These are phyloP conservation scores for Paecilomyces niveus DNA, from an alignment of 2,329 filamentous ascomycete species.

Conservation along the genomic window DNA sequence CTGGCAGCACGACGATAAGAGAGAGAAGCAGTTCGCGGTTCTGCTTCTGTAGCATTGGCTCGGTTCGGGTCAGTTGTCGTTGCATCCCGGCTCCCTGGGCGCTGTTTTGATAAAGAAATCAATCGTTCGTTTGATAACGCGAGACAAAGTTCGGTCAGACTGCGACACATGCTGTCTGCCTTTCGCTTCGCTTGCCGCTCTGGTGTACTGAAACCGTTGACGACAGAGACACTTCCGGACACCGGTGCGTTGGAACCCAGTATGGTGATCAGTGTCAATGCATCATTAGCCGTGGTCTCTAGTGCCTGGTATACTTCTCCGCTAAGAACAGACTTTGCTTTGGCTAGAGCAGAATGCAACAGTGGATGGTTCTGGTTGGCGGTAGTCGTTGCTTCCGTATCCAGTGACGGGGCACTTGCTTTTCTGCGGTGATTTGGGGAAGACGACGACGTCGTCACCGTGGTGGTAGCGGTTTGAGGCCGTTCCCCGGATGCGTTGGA, in stretches of 20 bases:
- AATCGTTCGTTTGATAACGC: constrained; percentile 61
- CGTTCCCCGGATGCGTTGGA: constrained; percentile 69
- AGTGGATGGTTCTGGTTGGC: constrained; percentile 62
- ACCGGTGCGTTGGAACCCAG: constrained; percentile 65
- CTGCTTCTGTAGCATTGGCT: constrained; percentile 17
- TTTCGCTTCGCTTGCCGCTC: constrained; percentile 85
- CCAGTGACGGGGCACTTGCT: constrained; percentile 32
- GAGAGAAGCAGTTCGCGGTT: constrained; percentile 19
- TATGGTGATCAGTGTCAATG: constrained; percentile 68
- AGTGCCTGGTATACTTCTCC: constrained; percentile 69
- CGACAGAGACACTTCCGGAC: constrained; percentile 29
- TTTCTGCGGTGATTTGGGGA: constrained; percentile 70
- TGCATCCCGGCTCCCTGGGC: constrained; percentile 22
- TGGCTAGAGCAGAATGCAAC: constrained; percentile 71
- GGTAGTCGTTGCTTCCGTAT: constrained; percentile 29
- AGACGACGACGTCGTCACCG: constrained; percentile 80
- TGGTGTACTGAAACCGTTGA: constrained; percentile 40
- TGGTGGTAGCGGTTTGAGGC: constrained; percentile 84
- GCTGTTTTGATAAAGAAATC: constrained; percentile 15
- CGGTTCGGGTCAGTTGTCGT: constrained; percentile 11
- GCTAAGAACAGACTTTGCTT: constrained; percentile 64
- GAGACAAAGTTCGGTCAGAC: constrained; percentile 84
- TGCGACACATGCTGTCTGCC: constrained; percentile 86
- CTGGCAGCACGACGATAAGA: constrained; percentile 30
- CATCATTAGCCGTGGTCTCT: constrained; percentile 75